Evolutionary conservation across 768 basidiomycete species (phyloP), one percentile per base, ranked within the genome.

Genomic region (Mycena epipterygia): DNA sequence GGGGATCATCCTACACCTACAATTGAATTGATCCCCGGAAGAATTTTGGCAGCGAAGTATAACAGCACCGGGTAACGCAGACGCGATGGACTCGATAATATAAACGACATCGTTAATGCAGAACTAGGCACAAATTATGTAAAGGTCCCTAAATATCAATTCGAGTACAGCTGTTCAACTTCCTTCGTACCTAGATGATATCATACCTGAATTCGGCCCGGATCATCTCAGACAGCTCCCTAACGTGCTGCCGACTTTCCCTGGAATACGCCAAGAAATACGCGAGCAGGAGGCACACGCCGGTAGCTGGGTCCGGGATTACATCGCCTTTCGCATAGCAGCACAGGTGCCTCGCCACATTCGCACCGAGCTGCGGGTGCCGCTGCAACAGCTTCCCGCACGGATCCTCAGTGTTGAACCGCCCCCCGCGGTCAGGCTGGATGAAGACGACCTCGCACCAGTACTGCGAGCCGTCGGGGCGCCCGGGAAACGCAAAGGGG

Each of bases 391-490:
- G 37, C 21, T 59, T 63, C 23, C 57, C 63, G 49, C 68, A 70
- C 1, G 68, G 62, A 37, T 70, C 68, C 19, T 30, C 48, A 3
- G 61, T 52, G 25, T 37, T 27, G 62, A 64, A 59, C 41, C 30
- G 49, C 19, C 68, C 68, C 3, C 68, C 68, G 25, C 63, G 62
- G 6, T 42, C 55, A 7, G 68, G 68, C 49, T 70, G 68, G 21
- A 70, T 70, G 57, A 70, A 70, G 6, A 70, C 68, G 5, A 70
- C 62, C 39, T 70, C 68, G 46, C 68, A 70, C 56, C 56, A 64
- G 32, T 70, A 70, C 42, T 70, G 68, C 33, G 68, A 64, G 17
- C 68, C 68, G 49, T 70, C 68, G 23, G 68, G 19, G 13, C 63
- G 68, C 9, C 29, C 16, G 6, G 62, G 62, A 35, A 64, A 70